Evolutionary conservation across 2,329 filamentous ascomycete genomes (phyloP).

Genomic region (Neocatenulostroma microsporum): DNA sequence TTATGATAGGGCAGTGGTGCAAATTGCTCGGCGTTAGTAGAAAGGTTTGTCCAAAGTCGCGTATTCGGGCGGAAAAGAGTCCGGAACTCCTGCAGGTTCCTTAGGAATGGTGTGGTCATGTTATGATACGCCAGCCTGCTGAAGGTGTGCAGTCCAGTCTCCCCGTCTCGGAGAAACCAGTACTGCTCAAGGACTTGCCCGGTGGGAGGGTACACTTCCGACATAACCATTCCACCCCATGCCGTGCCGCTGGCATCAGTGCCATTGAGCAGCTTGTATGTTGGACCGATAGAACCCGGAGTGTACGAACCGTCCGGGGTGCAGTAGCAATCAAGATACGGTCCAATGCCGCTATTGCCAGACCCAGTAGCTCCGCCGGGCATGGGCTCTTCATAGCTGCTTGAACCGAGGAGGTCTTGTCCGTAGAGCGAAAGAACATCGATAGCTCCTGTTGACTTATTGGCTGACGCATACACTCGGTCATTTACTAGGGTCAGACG

Average conservation of each 20-base stretch:
- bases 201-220: slow-evolving; percentile 50
- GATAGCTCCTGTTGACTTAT: slow-evolving; percentile 37
- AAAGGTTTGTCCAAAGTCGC: slow-evolving; percentile 54
- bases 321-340: slow-evolving; percentile 59
- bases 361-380: no score
- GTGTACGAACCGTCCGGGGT: slow-evolving; percentile 53
- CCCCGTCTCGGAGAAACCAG: slow-evolving; percentile 56
- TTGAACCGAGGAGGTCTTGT: slow-evolving; percentile 47
- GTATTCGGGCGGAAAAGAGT: slow-evolving; percentile 55
- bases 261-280: slow-evolving; percentile 46
- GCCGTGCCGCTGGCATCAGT: slow-evolving; percentile 43
- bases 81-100: slow-evolving; percentile 54
- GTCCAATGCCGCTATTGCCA: slow-evolving; percentile 46
- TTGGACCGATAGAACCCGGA: slow-evolving; percentile 44
- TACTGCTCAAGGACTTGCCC: slow-evolving; percentile 56
- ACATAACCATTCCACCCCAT: slow-evolving; percentile 54
- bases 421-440: slow-evolving; percentile 39
- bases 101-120: slow-evolving; percentile 47
- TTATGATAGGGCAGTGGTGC: slow-evolving; percentile 47
- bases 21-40: slow-evolving; percentile 50
- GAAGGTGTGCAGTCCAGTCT: slow-evolving; percentile 57
- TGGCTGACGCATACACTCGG: slow-evolving; percentile 37
- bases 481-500: slow-evolving; percentile 37
- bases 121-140: slow-evolving; percentile 54
- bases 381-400: slow-evolving; percentile 19